A percentile compares a stretch with the other conserved stretches of the same genome.
These are phyloP conservation scores for Alternaria ventricosa DNA, from an alignment of 2,329 filamentous ascomycete species.

Conservation along the genomic window DNA sequence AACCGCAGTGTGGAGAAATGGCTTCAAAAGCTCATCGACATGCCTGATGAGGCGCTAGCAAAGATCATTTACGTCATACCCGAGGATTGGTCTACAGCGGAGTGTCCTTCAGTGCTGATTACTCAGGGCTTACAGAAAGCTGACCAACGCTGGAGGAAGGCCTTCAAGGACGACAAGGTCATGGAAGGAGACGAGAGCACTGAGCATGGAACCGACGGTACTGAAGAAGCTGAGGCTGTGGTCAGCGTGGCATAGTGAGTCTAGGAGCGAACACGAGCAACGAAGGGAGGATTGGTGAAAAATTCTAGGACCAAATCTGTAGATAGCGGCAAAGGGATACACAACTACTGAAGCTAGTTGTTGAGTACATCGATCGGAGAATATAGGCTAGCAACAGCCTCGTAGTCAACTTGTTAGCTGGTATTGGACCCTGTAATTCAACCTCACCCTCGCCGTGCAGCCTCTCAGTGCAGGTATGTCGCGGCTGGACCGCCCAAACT, in stretches of 20 bases:
- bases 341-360: fast-evolving
- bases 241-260: background rate
- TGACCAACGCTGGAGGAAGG: background rate
- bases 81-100: background rate
- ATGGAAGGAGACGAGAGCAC: background rate
- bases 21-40: background rate
- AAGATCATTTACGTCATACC: background rate
- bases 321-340: background rate
- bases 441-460: background rate
- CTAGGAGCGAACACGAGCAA: background rate
- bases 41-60: background rate
- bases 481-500: background rate
- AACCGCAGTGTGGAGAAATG: background rate
- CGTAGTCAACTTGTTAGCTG: background rate
- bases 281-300: background rate
- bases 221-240: background rate
- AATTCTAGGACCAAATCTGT: background rate
- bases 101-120: background rate
- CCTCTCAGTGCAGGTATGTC: background rate
- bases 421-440: background rate
- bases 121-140: background rate
- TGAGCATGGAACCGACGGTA: background rate
- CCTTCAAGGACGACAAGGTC: background rate
- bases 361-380: background rate
- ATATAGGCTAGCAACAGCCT: background rate